Conservation (phyloP, 1,284 basidiomycete genomes). For the Cutaneotrichosporon daszewskae region DNA sequence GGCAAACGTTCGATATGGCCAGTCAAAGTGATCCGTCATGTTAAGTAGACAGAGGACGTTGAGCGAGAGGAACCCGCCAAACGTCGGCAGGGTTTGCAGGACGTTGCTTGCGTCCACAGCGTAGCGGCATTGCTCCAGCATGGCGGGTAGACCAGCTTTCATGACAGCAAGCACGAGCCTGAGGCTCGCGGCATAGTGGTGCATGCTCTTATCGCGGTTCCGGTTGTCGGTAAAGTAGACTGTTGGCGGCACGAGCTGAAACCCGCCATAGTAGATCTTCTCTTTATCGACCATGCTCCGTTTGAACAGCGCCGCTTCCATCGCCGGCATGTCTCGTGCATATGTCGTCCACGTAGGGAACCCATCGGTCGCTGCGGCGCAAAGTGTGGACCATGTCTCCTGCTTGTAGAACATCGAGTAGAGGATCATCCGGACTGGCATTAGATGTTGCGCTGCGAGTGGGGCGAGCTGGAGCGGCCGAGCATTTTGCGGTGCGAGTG, state of each 20-base stretch:
- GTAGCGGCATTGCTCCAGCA: constrained; percentile 18
- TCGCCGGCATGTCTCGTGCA: constrained; percentile 12
- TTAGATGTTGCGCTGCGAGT: background rate
- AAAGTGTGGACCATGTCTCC: constrained; percentile 21
- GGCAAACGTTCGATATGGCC: constrained; percentile 26
- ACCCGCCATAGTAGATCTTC: constrained; percentile 24
- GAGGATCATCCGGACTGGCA: constrained; percentile 29
- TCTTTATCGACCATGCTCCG: constrained; percentile 15
- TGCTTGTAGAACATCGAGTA: constrained; percentile 26
- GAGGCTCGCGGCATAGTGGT: constrained; percentile 25
- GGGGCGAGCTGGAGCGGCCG: too few relatives aligned
- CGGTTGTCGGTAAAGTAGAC: constrained; percentile 21
- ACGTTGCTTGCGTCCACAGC: constrained; percentile 27
- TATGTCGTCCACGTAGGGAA: constrained; percentile 19
- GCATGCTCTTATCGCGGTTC: constrained; percentile 7
- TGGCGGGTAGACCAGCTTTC: constrained; percentile 19
- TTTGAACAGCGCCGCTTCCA: constrained; percentile 21
- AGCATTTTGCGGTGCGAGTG: too few relatives aligned
- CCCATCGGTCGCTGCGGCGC: constrained; percentile 14
- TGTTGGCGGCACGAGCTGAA: constrained; percentile 34
- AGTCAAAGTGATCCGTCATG: constrained; percentile 15
- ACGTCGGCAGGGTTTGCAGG: constrained; percentile 24
- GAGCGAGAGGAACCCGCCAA: constrained; percentile 28
- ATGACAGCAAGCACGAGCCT: constrained; percentile 27
- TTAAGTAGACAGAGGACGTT: constrained; percentile 27